Evolutionary conservation across 192 early-diverging fungal species (phyloP), one percentile per base, ranked within the genome.

Genomic region (Coemansia sp.): DNA sequence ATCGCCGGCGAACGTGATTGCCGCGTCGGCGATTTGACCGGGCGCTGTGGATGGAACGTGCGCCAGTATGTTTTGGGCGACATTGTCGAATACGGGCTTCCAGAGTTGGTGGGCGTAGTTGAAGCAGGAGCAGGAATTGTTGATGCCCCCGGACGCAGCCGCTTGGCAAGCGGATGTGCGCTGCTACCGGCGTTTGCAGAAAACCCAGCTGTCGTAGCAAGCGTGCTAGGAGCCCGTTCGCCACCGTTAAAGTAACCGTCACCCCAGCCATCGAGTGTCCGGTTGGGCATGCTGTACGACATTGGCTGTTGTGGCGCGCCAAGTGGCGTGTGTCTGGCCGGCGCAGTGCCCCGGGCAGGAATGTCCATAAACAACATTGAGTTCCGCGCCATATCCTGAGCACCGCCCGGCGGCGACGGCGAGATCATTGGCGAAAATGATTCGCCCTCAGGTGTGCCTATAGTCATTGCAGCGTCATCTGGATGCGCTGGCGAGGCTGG

Each of bases 371-470:
- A 61, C 21, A 65, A 19, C 57, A 54, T 39, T 0, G 68, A 37
- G n/a, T 59, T 65, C 60, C 54, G 68, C 17, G 60, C 35, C 56
- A 19, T 56, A 51, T 48, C 65, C 50, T 39, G 74, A 14, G 35
- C 19, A 21, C 19, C 61, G 9, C 24, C 23, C 11, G 69, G 73
- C 25, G 79, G 79, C 17, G 79, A 75, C 0, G 79, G 73, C 32
- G 79, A 82, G 25, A 76, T 64, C 5, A 74, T 68, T 21, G 79
- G 79, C 22, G 69, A 82, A 48, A 73, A 82, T 10, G 70, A 24
- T 47, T 67, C 64, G 51, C 56, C 65, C 9, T 68, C 63, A 2
- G 73, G 73, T 11, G 73, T 69, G 3, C 54, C 70, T 0, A 35
- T 50, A 17, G 61, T 17, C 69, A 70, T 72, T 7, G 50, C 39